Conservation (phyloP, 495 filamentous ascomycete species). For the Penicillium coffeae region DNA sequence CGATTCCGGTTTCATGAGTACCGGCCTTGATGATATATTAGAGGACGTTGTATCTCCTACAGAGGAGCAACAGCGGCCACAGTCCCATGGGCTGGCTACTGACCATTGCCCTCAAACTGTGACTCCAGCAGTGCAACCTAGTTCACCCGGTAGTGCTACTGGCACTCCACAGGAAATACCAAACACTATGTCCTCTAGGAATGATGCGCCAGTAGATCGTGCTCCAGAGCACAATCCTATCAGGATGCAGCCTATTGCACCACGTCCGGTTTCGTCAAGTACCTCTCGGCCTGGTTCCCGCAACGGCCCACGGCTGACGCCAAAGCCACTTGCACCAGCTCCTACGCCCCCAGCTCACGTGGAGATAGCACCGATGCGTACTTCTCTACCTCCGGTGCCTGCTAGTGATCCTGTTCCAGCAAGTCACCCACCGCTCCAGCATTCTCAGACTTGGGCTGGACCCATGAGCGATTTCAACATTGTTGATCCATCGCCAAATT, state of each 20-base stretch:
- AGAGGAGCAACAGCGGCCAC: slow-evolving; percentile 28
- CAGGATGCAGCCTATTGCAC: slow-evolving; percentile 10
- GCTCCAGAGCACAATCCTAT: slow-evolving; percentile 2
- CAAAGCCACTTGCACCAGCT: slow-evolving; percentile 40
- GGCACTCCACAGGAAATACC: slow-evolving; percentile 19
- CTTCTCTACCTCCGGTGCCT: slow-evolving; percentile 29
- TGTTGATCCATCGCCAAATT: slow-evolving; percentile 28
- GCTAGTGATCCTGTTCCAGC: slow-evolving; percentile 56
- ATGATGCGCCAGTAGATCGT: slow-evolving; percentile 16
- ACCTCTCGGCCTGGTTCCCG: slow-evolving; percentile 38
- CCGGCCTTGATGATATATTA: slow-evolving; percentile 57
- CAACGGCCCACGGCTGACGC: slow-evolving; percentile 31
- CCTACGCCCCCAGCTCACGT: slow-evolving; percentile 22
- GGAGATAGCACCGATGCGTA: slow-evolving; percentile 22
- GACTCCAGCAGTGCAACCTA: slow-evolving; percentile 34
- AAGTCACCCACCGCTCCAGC: slow-evolving; percentile 32
- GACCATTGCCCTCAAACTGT: slow-evolving; percentile 41
- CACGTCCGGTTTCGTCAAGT: slow-evolving; percentile 18
- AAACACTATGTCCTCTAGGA: slow-evolving; percentile 16
- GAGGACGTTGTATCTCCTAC: slow-evolving; percentile 48
- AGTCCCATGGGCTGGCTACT: slow-evolving; percentile 36
- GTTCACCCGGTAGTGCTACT: slow-evolving; percentile 23
- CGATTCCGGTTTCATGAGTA: slow-evolving; percentile 83
- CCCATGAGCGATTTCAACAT: slow-evolving; percentile 38
- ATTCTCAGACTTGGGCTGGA: slow-evolving; percentile 46